Conservation (phyloP, 169 alveolate genomes). For the Eimeria sp. region DNA sequence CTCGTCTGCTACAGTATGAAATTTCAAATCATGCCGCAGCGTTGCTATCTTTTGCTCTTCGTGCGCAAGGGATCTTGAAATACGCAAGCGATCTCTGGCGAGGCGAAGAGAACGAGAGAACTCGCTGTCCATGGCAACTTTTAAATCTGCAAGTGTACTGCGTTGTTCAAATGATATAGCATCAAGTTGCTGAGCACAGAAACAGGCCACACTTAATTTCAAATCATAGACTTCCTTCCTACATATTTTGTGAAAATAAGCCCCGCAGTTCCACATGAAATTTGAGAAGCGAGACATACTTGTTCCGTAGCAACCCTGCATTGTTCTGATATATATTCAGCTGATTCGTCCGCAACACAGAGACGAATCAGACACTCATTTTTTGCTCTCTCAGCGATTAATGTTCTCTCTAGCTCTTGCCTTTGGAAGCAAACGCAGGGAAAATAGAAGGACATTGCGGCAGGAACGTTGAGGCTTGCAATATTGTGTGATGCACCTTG, state of each 20-base stretch:
- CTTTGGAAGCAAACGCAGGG: background rate
- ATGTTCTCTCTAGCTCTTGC: slow-evolving; percentile 33
- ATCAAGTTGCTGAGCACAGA: slow-evolving; percentile 12
- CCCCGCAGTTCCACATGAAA: too few species aligned
- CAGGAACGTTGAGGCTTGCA: background rate
- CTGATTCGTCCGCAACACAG: background rate
- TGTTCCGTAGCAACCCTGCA: slow-evolving; percentile 35
- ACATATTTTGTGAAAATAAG: background rate
- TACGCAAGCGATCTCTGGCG: background rate
- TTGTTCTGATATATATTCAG: slow-evolving; percentile 19
- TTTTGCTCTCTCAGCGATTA: background rate
- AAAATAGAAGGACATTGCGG: background rate
- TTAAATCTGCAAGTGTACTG: background rate
- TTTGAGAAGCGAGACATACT: background rate
- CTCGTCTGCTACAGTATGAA: background rate
- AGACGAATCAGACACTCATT: slow-evolving; percentile 30
- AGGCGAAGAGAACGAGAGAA: background rate
- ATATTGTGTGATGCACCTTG: background rate
- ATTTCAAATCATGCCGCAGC: background rate
- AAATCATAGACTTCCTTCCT: background rate
- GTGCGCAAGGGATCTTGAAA: background rate
- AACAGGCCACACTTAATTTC: background rate
- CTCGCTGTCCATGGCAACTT: background rate
- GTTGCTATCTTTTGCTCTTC: background rate
- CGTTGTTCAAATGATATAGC: slow-evolving; percentile 1